Conservation (phyloP, 176 grass and related monocot species). For the Pharus latifolius region DNA sequence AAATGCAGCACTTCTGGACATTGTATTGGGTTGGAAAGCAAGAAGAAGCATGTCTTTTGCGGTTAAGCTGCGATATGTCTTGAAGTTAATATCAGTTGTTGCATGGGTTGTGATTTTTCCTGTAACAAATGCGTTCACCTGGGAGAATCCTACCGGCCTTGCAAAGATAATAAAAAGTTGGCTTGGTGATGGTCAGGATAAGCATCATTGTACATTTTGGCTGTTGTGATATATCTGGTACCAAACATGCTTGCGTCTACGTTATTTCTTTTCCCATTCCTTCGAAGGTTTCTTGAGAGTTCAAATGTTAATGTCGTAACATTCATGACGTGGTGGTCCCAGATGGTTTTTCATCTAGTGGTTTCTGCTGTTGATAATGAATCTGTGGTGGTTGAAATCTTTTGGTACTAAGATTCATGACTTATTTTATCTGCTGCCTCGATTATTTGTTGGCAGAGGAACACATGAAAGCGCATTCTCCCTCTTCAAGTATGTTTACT, state of each 20-base stretch:
- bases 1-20: conserved; percentile 85
- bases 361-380: conserved; percentile 11
- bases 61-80: conserved; percentile 84
- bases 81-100: conserved; percentile 75
- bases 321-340: conserved; percentile 99
- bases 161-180: conserved; percentile 81
- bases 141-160: conserved; percentile 62
- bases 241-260: conserved; percentile 79
- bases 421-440: conserved; percentile 60
- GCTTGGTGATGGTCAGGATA: conserved; percentile 84
- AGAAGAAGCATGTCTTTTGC: conserved; percentile 89
- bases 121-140: conserved; percentile 86
- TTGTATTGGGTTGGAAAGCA: conserved; percentile 95
- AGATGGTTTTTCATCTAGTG: conserved; percentile 41
- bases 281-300: conserved; percentile 77
- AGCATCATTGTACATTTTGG: conserved; percentile 84
- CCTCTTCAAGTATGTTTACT: conserved; percentile 89
- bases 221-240: conserved; percentile 82
- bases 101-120: conserved; percentile 94
- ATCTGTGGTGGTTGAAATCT: not conserved
- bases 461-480: conserved; percentile 98
- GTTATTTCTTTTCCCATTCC: conserved; percentile 86
- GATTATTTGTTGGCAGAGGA: conserved; percentile 93
- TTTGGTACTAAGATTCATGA: not conserved
- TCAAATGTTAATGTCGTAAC: conserved; percentile 79